Base-by-base conservation (phyloP, 2,329 filamentous ascomycete species). In the Xylaria sp. region DNA sequence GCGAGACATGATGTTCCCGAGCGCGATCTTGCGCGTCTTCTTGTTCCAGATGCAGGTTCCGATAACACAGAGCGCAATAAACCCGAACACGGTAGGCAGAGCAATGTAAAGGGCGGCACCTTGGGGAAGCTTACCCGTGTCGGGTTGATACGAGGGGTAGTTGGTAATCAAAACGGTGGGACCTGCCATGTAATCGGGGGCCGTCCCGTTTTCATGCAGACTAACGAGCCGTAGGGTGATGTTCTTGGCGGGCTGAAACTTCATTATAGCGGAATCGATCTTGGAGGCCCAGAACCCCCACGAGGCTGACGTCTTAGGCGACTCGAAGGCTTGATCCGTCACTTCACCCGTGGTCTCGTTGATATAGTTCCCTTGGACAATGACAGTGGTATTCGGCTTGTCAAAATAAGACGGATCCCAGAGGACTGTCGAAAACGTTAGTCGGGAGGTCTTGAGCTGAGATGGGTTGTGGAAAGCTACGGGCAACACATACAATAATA, bases 31-130 rank as follows among this genome's bases (percentile, higher is more conserved):
- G 51, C 82, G 76, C n/a, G 73, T 69, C 63, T 77, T 74, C 50
- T 76, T 73, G 69, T 84, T 82, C 75, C 77, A 83, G 74, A 87
- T 49, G 72, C 79, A 76, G 70, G 85, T 66, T 70, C 86, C 74
- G 71, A 86, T 40, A 62, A 83, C 54, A 58, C 80, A 71, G 44
- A 83, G 55, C 39, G 72, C 44, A 49, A 82, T 69, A 63, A 77
- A 72, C 45, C 76, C 77, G n/a, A 82, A 68, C 18, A 80, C 71
- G 49, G 73, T 69, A 17, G 82, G 82, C 5, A 85, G 72, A 13
- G 76, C 82, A 60, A 86, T 81, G 64, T 75, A 74, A 41, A 85
- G 71, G 22, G 76, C 78, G 8, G 72, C 60, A 44, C 75, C 70
- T 22, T 66, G 64, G 16, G 75, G 72, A 5, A 68, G 26, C 37